Conservation (phyloP, 768 basidiomycete genomes). For the Boletus rubescentipes region DNA sequence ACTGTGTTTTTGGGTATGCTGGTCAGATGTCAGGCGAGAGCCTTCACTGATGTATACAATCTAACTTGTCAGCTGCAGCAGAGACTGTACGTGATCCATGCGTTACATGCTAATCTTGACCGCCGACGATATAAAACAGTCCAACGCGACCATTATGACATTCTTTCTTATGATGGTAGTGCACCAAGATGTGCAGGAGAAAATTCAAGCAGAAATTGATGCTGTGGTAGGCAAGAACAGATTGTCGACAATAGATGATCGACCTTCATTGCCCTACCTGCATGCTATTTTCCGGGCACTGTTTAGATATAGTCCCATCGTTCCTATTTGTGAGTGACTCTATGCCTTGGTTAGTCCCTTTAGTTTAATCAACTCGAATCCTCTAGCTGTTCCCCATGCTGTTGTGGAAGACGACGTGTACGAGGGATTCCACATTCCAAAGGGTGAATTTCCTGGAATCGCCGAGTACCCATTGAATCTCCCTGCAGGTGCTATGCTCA, state of each 20-base stretch:
- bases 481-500: slow-evolving; percentile 18
- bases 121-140: not conserved
- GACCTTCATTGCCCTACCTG: not conserved
- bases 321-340: not conserved
- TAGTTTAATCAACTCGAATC: not conserved
- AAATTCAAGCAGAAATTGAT: slow-evolving; percentile 8
- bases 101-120: not conserved
- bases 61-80: not conserved
- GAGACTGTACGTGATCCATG: not conserved
- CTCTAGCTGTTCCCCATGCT: slow-evolving; percentile 25
- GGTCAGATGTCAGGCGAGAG: too few species aligned
- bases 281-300: slow-evolving; percentile 2
- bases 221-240: not conserved
- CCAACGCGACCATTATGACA: not conserved
- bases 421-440: slow-evolving; percentile 37
- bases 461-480: not conserved
- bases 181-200: slow-evolving; percentile 3
- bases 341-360: not conserved
- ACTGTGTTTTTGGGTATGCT: not conserved
- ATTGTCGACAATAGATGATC: not conserved
- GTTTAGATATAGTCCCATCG: not conserved
- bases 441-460: slow-evolving; percentile 14
- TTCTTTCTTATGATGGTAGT: slow-evolving; percentile 16
- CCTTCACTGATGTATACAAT: not conserved
- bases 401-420: slow-evolving; percentile 23